phyloP scores from a whole-genome alignment of 805 yeast genomes.

The Candida stauntonica region DNA sequence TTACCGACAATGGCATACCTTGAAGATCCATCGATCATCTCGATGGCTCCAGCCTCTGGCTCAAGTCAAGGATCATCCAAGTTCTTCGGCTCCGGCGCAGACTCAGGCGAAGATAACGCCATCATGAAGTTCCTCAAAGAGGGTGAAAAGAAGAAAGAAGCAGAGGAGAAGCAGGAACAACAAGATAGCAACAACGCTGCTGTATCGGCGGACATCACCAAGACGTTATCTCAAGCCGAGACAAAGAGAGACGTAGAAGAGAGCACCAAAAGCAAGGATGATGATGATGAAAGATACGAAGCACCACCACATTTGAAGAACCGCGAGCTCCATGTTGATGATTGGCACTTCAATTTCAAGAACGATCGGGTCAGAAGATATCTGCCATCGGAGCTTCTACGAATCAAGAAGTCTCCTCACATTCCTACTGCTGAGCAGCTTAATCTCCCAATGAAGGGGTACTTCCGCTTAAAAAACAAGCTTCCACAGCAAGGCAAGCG shows the following conservation, averaged over 20 bases:
- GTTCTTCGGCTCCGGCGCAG: not conserved
- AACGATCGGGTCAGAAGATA: slow-evolving; percentile 17
- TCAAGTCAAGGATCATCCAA: slow-evolving; percentile 2
- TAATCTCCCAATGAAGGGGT: slow-evolving; percentile 22
- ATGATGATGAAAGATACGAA: slow-evolving; percentile 9
- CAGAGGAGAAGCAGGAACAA: slow-evolving; percentile 19
- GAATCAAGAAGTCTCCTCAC: slow-evolving; percentile 13
- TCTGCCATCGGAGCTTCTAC: slow-evolving; percentile 20
- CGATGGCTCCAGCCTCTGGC: too few relatives aligned
- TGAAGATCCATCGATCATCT: slow-evolving; percentile 4
- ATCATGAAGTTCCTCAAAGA: slow-evolving; percentile 24
- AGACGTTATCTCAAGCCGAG: slow-evolving; percentile 2
- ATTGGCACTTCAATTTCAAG: slow-evolving; percentile 17
- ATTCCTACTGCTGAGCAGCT: slow-evolving; percentile 14
- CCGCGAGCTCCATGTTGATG: slow-evolving; percentile 18
- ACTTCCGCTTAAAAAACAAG: slow-evolving; percentile 20
- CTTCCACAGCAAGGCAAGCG: slow-evolving; percentile 12
- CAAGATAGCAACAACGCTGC: not conserved
- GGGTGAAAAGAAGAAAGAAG: slow-evolving; percentile 24
- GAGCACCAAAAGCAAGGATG: not conserved
- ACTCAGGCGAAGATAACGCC: slow-evolving; percentile 17
- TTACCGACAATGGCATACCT: slow-evolving; percentile 4
- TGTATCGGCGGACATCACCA: slow-evolving; percentile 1
- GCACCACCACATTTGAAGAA: slow-evolving; percentile 9
- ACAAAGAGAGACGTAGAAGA: slow-evolving; percentile 6